Base-by-base conservation (phyloP, 257 asterid genomes). In the Fraxinus excelsior region DNA sequence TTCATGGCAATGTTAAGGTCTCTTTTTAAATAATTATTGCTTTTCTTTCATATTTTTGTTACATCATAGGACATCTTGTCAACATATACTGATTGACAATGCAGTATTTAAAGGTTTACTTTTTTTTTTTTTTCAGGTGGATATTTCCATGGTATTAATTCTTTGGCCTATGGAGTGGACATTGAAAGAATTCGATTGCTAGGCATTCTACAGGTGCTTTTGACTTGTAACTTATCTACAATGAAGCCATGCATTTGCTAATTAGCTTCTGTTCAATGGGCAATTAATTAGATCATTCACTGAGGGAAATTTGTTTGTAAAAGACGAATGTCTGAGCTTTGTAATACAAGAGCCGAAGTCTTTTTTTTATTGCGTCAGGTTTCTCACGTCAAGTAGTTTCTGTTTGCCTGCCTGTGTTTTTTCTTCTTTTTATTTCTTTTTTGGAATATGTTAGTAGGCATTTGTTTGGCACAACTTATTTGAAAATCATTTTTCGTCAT, bases 141-240 rank as follows among this genome's bases (percentile, higher is more conserved):
- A 78, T 94, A 89, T 85, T 86, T 94, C 80, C 98, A 94, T 60
- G 97, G 98, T 53, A 84, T 84, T 70, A 87, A 88, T 82, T 85
- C 96, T 74, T 84, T 94, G 94, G 87, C 96, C 14, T 94, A 92
- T 79, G 98, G 98, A 44, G 97, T 94, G 77, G 94, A 89, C 85
- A 74, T 94, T 64, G 94, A 83, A 81, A 89, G 81, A 77, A 87
- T 92, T 67, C 84, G 98, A 83, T 78, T 82, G 60, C 87, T 91
- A 75, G 98, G 98, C 79, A 90, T 94, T 81, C 84, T 94, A 80
- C 98, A 94, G 98, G 98, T 94, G 79, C 49, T 28, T 72, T 58
- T 42, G 67, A 71, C 79, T 60, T 21, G 5, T 32, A 21, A 60
- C 31, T 60, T 60, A n/a, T 21, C 28, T 60, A 60, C 67, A n/a